Percentiles rank a stretch among this genome's conserved stretches.
Evolutionary conservation across 805 yeast genomes (phyloP).

Genomic region (Hanseniaspora osmophila): DNA sequence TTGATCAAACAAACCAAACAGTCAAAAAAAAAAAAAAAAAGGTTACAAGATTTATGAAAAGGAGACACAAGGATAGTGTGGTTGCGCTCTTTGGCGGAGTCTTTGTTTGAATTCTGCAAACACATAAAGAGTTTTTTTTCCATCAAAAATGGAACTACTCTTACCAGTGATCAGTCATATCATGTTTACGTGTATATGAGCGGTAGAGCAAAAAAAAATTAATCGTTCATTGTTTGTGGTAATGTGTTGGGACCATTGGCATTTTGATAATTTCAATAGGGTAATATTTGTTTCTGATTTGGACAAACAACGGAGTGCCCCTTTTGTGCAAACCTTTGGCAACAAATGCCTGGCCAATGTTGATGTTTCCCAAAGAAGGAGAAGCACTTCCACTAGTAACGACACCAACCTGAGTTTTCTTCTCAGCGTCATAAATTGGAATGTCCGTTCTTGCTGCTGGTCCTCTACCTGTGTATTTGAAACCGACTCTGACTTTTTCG

Average conservation of each 20-base stretch:
- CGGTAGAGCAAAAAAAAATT: too few relatives aligned
- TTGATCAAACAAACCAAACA: too few relatives aligned
- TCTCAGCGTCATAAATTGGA: conserved; percentile 45
- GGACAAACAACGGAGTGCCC: conserved; percentile 59
- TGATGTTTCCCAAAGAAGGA: conserved; percentile 56
- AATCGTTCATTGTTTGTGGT: conserved; percentile 31
- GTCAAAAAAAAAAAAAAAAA: too few relatives aligned
- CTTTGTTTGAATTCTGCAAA: too few relatives aligned
- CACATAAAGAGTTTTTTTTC: too few relatives aligned
- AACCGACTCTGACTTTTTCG: conserved; percentile 58
- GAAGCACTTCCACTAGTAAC: conserved; percentile 51
- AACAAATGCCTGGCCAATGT: conserved; percentile 85
- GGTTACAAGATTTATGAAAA: too few relatives aligned
- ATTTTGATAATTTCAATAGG: conserved; percentile 64
- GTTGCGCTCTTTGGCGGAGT: too few relatives aligned
- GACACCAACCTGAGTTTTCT: conserved; percentile 35
- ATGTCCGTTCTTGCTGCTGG: conserved; percentile 86
- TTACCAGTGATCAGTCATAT: too few relatives aligned
- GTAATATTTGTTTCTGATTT: conserved; percentile 72
- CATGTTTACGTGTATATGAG: too few relatives aligned
- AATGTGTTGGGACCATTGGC: conserved; percentile 71
- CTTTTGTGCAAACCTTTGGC: conserved; percentile 55
- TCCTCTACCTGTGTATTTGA: conserved; percentile 46
- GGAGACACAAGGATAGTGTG: too few relatives aligned
- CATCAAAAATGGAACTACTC: too few relatives aligned